Conservation (phyloP, 1,139 yeast species). For the Wickerhamomyces sp. region DNA sequence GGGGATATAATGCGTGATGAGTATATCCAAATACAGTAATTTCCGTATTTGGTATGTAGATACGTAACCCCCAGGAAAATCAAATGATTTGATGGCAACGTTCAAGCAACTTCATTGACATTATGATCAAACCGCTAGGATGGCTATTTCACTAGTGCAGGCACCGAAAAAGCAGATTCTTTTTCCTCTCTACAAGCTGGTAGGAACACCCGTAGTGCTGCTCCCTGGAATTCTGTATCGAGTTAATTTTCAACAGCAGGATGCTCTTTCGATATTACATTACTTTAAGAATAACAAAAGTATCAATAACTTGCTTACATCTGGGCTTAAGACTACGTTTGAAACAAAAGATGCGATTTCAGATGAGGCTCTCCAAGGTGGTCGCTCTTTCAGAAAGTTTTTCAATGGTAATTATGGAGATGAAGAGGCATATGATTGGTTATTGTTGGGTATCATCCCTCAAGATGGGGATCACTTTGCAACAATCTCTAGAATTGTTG, state of each 20-base stretch:
- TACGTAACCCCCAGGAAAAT: not conserved
- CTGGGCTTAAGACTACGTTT: conserved; percentile 28
- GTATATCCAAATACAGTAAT: not conserved
- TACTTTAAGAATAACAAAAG: conserved; percentile 22
- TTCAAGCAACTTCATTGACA: no score
- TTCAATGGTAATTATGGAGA: conserved; percentile 22
- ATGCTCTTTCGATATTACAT: conserved; percentile 43
- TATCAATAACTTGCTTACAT: conserved; percentile 22
- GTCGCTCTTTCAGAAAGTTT: conserved; percentile 21
- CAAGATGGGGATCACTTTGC: conserved; percentile 29
- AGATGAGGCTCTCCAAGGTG: conserved; percentile 21
- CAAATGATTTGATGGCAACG: not conserved
- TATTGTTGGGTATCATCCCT: conserved; percentile 30
- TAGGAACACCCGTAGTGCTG: conserved; percentile 35
- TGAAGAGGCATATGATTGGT: conserved; percentile 30
- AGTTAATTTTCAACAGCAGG: conserved; percentile 44
- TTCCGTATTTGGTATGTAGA: not conserved
- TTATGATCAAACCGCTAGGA: not conserved
- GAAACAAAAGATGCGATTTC: conserved; percentile 13
- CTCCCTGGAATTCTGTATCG: conserved; percentile 61
- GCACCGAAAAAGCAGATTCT: conserved; percentile 2
- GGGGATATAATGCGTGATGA: no score
- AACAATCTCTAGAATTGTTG: conserved; percentile 48
- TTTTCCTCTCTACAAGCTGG: conserved; percentile 19
- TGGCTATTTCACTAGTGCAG: not conserved